Base-by-base conservation (phyloP, 441 rosid species). In the Lepidium campestre region DNA sequence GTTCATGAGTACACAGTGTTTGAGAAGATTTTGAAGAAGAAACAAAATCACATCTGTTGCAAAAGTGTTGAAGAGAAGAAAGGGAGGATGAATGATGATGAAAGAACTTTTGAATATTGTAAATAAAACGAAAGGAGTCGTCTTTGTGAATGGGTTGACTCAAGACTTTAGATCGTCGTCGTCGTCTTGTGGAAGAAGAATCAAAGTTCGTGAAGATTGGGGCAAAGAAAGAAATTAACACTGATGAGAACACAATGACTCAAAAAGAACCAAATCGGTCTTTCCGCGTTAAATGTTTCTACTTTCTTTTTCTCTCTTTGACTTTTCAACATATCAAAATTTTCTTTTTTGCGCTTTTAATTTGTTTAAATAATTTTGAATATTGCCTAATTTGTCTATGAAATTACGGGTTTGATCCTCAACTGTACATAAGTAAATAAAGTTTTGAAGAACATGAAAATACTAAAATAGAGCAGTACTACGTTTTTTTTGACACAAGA, bases 281-380 rank as follows among this genome's bases (percentile, higher is more conserved):
- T 71, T 71, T 71, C 17, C 75, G 75, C 65, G 70, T 71, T 54
- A 57, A 47, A 20, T 71, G 39, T 57, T 32, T 64, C n/a, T 29
- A 10, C 13, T 46, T n/a, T 15, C 29, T 46, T 67, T n/a, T 29
- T 12, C 18, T 62, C 10, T 8, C 36, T 71, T 56, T 64, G 60
- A 57, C 65, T 71, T 64, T 63, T 64, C 59, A 47, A 63, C 64
- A 25, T 36, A 35, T 55, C 44, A 67, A n/a, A n/a, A n/a, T n/a
- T n/a, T 32, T 25, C 22, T 57, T 41, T 57, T 57, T 54, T 22
- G 4, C 2, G 6, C 44, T 32, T 47, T 61, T 45, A 42, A 36
- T 57, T 39, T 17, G 3, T 12, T 50, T 35, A 14, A 23, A 50
- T 19, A 35, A 20, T 19, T 32, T 11, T 32, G 25, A 25, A 53